These are phyloP conservation scores for Ganoderma meredithae DNA, from an alignment of 1,284 basidiomycete genomes.

Conservation along the genomic window DNA sequence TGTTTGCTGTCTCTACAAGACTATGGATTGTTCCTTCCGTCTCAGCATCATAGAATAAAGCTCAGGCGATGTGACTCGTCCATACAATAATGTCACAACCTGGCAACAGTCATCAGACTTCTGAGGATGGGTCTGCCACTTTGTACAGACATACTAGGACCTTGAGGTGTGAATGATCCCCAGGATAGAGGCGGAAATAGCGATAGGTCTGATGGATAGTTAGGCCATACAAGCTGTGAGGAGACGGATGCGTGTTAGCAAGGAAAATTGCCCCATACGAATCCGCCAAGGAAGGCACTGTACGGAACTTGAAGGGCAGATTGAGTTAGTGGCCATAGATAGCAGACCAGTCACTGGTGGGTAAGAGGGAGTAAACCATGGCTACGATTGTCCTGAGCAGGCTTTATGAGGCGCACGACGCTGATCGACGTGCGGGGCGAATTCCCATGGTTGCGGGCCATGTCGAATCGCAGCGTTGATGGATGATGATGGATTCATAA, in stretches of 20 bases:
- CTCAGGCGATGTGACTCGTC: neutral
- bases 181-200: conserved; percentile 20
- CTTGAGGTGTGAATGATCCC: neutral
- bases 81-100: conserved; percentile 1
- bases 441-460: no score
- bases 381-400: neutral
- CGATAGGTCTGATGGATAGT: conserved; percentile 18
- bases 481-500: no score
- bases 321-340: neutral
- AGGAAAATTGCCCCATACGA: conserved; percentile 5
- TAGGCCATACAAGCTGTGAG: conserved; percentile 18
- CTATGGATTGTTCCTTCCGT: neutral
- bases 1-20: neutral
- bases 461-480: no score
- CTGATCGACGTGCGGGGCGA: no score
- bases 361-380: neutral
- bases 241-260: neutral
- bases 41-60: neutral
- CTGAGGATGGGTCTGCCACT: neutral
- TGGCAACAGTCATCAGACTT: neutral
- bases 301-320: neutral
- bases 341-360: neutral
- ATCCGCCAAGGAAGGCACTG: neutral
- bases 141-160: neutral
- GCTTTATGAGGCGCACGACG: neutral